Evolutionary conservation across 768 basidiomycete genomes (phyloP), one percentile per base, ranked within the genome.

Genomic region (Rubroboletus pulcherrimus): DNA sequence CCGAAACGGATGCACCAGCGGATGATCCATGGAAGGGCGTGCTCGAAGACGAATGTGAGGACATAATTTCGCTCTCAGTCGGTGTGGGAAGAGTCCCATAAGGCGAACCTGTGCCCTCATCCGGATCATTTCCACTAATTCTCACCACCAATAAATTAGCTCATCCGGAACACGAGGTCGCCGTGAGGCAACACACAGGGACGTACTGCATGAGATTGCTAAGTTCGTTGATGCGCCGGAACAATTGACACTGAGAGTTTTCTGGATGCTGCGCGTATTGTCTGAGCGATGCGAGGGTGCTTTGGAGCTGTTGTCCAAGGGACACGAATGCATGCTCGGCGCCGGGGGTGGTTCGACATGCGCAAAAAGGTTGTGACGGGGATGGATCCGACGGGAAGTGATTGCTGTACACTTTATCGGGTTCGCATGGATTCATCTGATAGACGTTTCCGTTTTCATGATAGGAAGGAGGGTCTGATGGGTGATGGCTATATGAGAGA

Each of bases 151-250:
- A 45, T 29, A 63, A 53, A 68, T 67, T 69, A 71, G 69, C 62
- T 73, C 68, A 71, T 65, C 42, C 31, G 56, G 58, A 47, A 63
- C 71, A 71, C 35, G 70, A 70, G 70, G 70, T 38, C 44, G 63
- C 70, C 70, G 64, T 60, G 66, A 73, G 69, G 71, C 65, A 54
- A 56, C 40, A 56, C 39, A 51, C 54, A 58, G 62, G 58, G 45
- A 81, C 86, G 67, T 72, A 89, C 87, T 85, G 84, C 73, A 89
- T 77, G 33, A 86, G 70, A 64, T 77, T 79, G 65, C 78, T 77
- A 34, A 90, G 75, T 58, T 88, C 85, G 45, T 77, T 70, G 56
- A 87, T 82, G 53, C 82, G 79, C 49, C 82, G 76, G 62, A 78
- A 83, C 7, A 88, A 66, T 37, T 77, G 65, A 60, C 88, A 89